These are phyloP conservation scores for Stachybotrys echinatus DNA, from an alignment of 2,329 filamentous ascomycete genomes.

Conservation along the genomic window DNA sequence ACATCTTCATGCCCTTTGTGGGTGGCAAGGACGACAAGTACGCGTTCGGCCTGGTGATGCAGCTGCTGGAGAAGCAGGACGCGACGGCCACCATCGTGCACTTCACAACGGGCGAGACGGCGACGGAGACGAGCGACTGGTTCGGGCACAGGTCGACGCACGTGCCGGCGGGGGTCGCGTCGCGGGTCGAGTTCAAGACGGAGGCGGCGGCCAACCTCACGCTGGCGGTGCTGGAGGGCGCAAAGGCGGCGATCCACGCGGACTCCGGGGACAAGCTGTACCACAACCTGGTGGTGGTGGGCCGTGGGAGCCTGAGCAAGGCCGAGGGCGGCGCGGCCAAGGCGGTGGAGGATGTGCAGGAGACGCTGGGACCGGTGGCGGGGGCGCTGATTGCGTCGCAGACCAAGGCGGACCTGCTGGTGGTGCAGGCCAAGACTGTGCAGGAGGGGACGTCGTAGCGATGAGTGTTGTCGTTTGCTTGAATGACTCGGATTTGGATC, in stretches of 20 bases:
- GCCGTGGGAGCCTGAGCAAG: conserved; percentile 14
- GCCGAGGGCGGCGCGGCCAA: conserved; percentile 19
- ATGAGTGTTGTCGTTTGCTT: neutral
- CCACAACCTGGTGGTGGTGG: conserved; percentile 18
- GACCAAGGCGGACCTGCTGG: conserved; percentile 22
- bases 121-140: conserved; percentile 1
- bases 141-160: conserved; percentile 1
- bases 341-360: conserved; percentile 17
- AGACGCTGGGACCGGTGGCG: conserved; percentile 15
- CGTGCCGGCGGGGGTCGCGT: neutral
- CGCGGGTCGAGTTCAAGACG: neutral
- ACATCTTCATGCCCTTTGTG: conserved; percentile 83
- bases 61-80: conserved; percentile 73
- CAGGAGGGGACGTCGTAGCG: neutral
- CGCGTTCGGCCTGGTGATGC: conserved; percentile 75
- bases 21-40: conserved; percentile 77
- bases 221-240: conserved; percentile 7
- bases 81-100: conserved; percentile 72
- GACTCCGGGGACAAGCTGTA: conserved; percentile 15
- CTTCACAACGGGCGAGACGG: conserved; percentile 14
- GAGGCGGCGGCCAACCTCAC: neutral
- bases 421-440: conserved; percentile 6
- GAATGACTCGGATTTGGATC: no score
- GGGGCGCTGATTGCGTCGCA: conserved; percentile 10
- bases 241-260: conserved; percentile 14